Conservation (phyloP, 2,329 filamentous ascomycete species). For the Cephalotrichum gorgonifer region DNA sequence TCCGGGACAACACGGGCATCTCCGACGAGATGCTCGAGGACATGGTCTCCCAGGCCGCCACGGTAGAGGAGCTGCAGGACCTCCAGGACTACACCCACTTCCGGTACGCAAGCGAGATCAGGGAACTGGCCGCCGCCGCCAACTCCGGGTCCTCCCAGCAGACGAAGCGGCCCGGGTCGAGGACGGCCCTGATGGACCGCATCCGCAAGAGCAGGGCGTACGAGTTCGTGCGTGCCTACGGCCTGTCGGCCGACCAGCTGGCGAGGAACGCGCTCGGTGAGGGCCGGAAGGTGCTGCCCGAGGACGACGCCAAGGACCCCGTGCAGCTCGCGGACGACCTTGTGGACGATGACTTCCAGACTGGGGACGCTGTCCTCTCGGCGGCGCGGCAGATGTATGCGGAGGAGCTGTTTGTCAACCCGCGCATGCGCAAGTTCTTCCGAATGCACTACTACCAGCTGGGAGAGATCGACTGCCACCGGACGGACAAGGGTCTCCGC, state of each 20-base stretch:
- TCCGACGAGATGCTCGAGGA: conserved; percentile 70
- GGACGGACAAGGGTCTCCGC: conserved; percentile 88
- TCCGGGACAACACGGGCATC: conserved; percentile 51
- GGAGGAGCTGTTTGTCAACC: conserved; percentile 81
- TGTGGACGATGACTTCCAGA: conserved; percentile 62
- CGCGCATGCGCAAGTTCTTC: conserved; percentile 81
- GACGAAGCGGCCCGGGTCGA: conserved; percentile 68
- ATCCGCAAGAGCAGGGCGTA: conserved; percentile 73
- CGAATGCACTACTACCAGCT: conserved; percentile 73
- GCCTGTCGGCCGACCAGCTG: conserved; percentile 79
- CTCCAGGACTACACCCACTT: conserved; percentile 95
- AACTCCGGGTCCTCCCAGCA: conserved; percentile 52
- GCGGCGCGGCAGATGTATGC: conserved; percentile 81
- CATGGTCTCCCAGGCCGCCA: conserved; percentile 68
- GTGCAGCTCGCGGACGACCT: conserved; percentile 80
- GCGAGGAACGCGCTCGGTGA: conserved; percentile 76
- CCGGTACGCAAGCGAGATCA: conserved; percentile 75
- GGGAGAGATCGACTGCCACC: conserved; percentile 74
- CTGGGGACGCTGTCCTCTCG: conserved; percentile 62
- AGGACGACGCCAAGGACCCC: conserved; percentile 71
- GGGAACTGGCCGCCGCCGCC: conserved; percentile 60
- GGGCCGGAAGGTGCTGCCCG: conserved; percentile 69
- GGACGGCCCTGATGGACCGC: conserved; percentile 72
- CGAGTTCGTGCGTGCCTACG: conserved; percentile 76
- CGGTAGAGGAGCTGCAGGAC: conserved; percentile 93